Percentiles rank a stretch among this genome's conserved stretches.
phyloP scores from a whole-genome alignment of 75 land plant species.

The Cunninghamia lanceolata region DNA sequence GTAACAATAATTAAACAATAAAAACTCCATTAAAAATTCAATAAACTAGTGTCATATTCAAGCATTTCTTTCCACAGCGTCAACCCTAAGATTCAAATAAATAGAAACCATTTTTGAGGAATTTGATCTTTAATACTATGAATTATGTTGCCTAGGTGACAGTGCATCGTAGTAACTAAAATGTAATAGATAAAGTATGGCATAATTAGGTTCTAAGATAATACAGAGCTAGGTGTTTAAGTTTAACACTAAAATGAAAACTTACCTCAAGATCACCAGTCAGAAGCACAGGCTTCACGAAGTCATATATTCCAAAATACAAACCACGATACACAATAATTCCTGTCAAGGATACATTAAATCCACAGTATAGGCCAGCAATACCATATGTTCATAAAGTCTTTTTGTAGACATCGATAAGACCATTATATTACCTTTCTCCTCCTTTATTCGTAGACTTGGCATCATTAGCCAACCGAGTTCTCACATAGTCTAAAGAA shows the following conservation, averaged over 20 bases:
- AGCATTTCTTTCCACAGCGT: too few species aligned
- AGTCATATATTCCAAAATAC: slow-evolving; percentile 45
- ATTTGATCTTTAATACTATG: too few species aligned
- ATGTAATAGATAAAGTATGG: too few species aligned
- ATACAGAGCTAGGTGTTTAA: neutral
- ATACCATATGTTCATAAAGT: slow-evolving; percentile 28
- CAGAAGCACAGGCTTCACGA: neutral
- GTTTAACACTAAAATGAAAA: neutral
- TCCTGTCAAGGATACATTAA: slow-evolving; percentile 27
- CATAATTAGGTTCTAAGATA: too few species aligned
- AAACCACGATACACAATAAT: slow-evolving; percentile 44
- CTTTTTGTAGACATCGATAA: slow-evolving; percentile 46
- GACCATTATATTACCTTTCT: slow-evolving; percentile 36
- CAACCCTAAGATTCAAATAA: too few species aligned
- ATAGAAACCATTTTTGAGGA: too few species aligned
- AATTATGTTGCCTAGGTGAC: too few species aligned
- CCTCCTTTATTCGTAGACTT: slow-evolving; percentile 43
- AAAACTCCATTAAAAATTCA: too few species aligned
- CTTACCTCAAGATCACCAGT: slow-evolving; percentile 8
- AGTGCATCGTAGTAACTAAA: too few species aligned
- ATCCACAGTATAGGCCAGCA: slow-evolving; percentile 44
- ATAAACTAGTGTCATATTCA: too few species aligned
- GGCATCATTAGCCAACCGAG: slow-evolving; percentile 45
- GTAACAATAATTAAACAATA: neutral
- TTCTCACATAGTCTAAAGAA: slow-evolving; percentile 50